Evolutionary conservation across 176 grass and related monocot genomes (phyloP).

Genomic region (Triticum aestivum): IWGSC_CS_RefSeq_v2.1 NC_057814.1:31642065-31642564

Average conservation of each 20-base stretch:
- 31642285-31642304: background rate
- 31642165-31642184: background rate
- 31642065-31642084: background rate
- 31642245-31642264: background rate
- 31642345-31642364: background rate
- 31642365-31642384: background rate
- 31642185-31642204: background rate
- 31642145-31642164: background rate
- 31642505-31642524: too few species aligned
- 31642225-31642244: background rate
- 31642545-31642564: too few species aligned
- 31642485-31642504: slow-evolving; percentile 72
- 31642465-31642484: slow-evolving; percentile 98
- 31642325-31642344: background rate
- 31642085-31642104: background rate
- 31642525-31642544: too few species aligned
- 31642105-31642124: background rate
- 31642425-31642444: slow-evolving; percentile 78
- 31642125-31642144: background rate
- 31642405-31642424: slow-evolving; percentile 88
- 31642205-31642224: background rate
- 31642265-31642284: too few species aligned
- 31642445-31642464: slow-evolving; percentile 86
- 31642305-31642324: background rate
- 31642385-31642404: background rate